phyloP scores from a whole-genome alignment of 2,329 filamentous ascomycete genomes.

The Samsoniella hepiali region DNA sequence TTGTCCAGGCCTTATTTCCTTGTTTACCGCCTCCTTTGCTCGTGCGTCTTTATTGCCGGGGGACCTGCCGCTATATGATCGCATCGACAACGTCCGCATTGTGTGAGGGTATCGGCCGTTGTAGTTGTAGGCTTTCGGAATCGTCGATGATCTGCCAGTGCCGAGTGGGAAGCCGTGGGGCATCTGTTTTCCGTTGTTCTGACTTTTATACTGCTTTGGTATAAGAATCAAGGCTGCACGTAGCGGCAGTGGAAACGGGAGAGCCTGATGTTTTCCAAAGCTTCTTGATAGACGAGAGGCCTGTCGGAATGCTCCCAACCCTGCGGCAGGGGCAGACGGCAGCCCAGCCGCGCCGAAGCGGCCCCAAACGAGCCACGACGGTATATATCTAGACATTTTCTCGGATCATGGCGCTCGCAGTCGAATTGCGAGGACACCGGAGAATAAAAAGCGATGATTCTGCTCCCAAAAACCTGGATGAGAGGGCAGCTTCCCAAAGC shows the following conservation, averaged over 20 bases:
- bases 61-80: background rate
- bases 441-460: slow-evolving; percentile 6
- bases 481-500: slow-evolving; percentile 8
- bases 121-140: background rate
- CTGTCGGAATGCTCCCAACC: slow-evolving; percentile 16
- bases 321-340: slow-evolving; percentile 18
- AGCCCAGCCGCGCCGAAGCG: slow-evolving; percentile 31
- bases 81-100: background rate
- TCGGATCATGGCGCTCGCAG: slow-evolving; percentile 36
- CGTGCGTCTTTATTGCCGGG: background rate
- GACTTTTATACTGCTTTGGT: background rate
- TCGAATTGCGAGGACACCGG: slow-evolving; percentile 20
- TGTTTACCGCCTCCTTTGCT: background rate
- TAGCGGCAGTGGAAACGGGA: background rate
- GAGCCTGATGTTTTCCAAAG: background rate
- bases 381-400: slow-evolving; percentile 41
- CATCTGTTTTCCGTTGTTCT: background rate
- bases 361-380: slow-evolving; percentile 36
- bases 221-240: background rate
- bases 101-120: background rate
- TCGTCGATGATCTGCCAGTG: background rate
- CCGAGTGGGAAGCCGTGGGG: background rate
- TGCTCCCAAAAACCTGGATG: background rate
- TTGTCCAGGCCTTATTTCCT: background rate
- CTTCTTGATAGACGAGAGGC: background rate